Conservation (phyloP, 305 asterid species). For the Fraxinus greggii region DNA sequence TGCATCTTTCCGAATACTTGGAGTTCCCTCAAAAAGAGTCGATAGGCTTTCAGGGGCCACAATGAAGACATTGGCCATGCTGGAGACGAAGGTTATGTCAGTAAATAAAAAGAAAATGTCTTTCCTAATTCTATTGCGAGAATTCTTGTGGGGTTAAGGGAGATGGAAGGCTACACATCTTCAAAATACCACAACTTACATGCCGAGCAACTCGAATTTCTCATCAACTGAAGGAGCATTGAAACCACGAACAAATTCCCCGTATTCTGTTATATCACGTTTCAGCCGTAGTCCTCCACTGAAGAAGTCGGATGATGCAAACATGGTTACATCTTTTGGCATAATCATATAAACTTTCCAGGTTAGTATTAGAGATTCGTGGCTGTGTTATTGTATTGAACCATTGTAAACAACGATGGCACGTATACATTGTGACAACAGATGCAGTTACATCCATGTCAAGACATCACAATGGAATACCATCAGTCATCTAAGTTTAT, state of each 20-base stretch:
- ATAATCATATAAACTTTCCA: not conserved
- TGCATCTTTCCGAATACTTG: conserved; percentile 92
- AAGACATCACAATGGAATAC: not conserved
- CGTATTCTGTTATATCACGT: conserved; percentile 98
- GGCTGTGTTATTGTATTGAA: not conserved
- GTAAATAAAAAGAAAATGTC: conserved; percentile 15
- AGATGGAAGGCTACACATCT: conserved; percentile 2
- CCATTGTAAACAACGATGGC: not conserved
- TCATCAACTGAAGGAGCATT: conserved; percentile 98
- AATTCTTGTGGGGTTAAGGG: not conserved
- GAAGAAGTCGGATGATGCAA: conserved; percentile 25
- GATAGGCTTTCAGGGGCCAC: conserved; percentile 98
- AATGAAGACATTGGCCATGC: conserved; percentile 94
- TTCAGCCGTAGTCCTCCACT: conserved; percentile 97
- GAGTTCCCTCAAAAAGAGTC: conserved; percentile 89
- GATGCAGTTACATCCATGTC: conserved; percentile 3
- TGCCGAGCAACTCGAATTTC: conserved; percentile 88
- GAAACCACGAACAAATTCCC: conserved; percentile 91
- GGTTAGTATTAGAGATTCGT: not conserved
- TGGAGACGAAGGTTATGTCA: conserved; percentile 35
- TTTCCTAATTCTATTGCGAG: not conserved
- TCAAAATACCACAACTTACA: conserved; percentile 52
- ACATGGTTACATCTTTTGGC: not conserved
- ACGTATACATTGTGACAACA: not conserved
- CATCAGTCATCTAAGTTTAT: not conserved